A percentile compares a stretch with the other conserved stretches of the same genome.
These are phyloP conservation scores for Tolypocladium album DNA, from an alignment of 2,329 filamentous ascomycete genomes.

Conservation along the genomic window DNA sequence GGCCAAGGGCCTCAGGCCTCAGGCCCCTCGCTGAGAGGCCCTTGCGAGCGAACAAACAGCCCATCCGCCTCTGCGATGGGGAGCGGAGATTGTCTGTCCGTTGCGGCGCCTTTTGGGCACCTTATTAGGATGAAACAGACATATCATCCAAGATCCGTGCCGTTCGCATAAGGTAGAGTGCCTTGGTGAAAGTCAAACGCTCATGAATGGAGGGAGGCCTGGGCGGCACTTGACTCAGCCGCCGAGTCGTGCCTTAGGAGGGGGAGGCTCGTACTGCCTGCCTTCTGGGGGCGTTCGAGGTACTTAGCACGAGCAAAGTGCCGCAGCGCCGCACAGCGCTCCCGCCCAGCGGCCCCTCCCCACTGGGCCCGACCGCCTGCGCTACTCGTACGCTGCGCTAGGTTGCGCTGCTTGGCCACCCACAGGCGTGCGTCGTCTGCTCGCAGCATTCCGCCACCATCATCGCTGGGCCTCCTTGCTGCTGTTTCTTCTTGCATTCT, in stretches of 20 bases:
- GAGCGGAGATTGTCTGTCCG: too few relatives aligned
- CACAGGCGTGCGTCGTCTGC: neutral
- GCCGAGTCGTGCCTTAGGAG: neutral
- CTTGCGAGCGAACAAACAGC: neutral
- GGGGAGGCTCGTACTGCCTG: neutral
- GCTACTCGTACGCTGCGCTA: too few relatives aligned
- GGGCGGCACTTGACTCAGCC: neutral
- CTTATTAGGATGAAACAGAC: conserved; percentile 2
- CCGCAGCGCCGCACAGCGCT: neutral
- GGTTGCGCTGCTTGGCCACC: neutral
- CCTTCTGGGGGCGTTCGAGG: neutral
- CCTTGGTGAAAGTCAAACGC: neutral
- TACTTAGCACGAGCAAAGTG: neutral
- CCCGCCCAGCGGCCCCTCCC: neutral
- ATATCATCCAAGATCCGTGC: neutral
- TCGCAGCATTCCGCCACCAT: neutral
- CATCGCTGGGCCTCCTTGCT: neutral
- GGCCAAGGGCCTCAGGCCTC: too few relatives aligned
- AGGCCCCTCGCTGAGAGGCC: neutral
- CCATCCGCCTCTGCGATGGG: too few relatives aligned
- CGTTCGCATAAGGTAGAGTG: neutral
- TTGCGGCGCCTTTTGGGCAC: too few relatives aligned
- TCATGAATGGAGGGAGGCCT: neutral
- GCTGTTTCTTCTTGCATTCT: neutral
- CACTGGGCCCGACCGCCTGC: neutral